Base-by-base conservation (phyloP, 129 eudicot genomes). In the Cynara cardunculus region DNA sequence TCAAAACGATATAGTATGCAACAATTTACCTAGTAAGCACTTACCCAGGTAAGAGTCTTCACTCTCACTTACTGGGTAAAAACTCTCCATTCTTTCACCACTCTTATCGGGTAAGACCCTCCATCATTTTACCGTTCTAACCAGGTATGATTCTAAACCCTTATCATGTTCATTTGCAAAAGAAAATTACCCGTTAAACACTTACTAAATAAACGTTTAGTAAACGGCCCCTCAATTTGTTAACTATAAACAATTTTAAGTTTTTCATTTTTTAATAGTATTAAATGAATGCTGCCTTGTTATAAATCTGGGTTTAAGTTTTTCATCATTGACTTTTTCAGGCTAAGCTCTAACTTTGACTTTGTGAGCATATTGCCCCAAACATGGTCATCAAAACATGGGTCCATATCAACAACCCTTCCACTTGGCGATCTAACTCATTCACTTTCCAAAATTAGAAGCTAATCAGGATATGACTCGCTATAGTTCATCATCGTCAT, bases 401-500 rank as follows among this genome's bases (percentile, higher is more conserved):
- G 82, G 56, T 79, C 82, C 53, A 21, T 28, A 69, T 12, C 71
- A 49, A 49, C 76, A 79, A 53, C 34, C 24, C n/a, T 53, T 70
- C 69, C 34, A 71, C 30, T 56, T 80, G 10, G 35, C 24, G 12
- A 30, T 72, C 72, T 25, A 71, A 53, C 25, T 2, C 11, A 19
- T 82, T 13, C 62, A 31, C 72, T 59, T 56, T 22, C 39, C 44
- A 35, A 69, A 76, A 76, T 11, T 32, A 81, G 75, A 37, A 83
- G n/a, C 69, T 77, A 74, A 77, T 77, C 14, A 35, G 61, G 69
- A 77, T 32, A 77, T 62, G 69, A 77, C 86, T 83, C 71, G 13
- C 14, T 64, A 56, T 49, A 49, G 19, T 49, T 49, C 19, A 2
- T 7, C 59, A 25, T 27, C 18, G 24, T 37, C 44, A 37, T 37